Evolutionary conservation across 306 rosid genomes (phyloP), one percentile per base, ranked within the genome.

Genomic region (Prunus salicina): DNA sequence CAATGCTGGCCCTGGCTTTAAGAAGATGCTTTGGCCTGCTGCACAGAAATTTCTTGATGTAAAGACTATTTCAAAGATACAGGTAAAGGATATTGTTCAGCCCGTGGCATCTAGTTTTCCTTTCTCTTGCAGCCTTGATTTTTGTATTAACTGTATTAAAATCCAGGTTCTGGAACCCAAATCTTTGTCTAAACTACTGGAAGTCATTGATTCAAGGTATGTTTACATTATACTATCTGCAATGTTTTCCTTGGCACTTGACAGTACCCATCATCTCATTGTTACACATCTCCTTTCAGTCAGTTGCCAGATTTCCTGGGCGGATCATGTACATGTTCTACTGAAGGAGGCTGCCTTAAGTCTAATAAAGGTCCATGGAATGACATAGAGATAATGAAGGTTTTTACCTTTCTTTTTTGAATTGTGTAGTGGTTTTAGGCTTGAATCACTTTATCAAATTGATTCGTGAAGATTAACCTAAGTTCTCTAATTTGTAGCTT

Each of bases 11-110:
- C 76, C 97, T 66, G 98, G 93, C 56, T 96, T 96, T 84, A 96
- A 84, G 83, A 95, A 84, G 89, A 85, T 96, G 90, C 93, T 96
- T 74, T 96, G 99, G 99, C 98, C 97, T 69, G 93, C 99, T 77
- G 98, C 97, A 12, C 96, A 89, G 75, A 96, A 87, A 73, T 88
- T 93, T 87, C 91, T 93, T 78, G 99, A 96, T 69, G 62, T 87
- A 57, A 88, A 96, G 85, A 96, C 99, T 16, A 80, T 86, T 24
- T 86, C 88, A 18, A 96, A 96, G 89, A 96, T 96, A 84, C 98
- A 89, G 88, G 99, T 96, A 81, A 71, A 76, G 67, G 58, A 76
- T 79, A 53, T 62, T 71, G 64, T 63, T 50, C 27, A 13, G 69
- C 74, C 76, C 7, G 25, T 63, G 56, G 79, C 70, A 74, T 78